Conservation (phyloP, 768 basidiomycete species). For the Boletus bicolor region DNA sequence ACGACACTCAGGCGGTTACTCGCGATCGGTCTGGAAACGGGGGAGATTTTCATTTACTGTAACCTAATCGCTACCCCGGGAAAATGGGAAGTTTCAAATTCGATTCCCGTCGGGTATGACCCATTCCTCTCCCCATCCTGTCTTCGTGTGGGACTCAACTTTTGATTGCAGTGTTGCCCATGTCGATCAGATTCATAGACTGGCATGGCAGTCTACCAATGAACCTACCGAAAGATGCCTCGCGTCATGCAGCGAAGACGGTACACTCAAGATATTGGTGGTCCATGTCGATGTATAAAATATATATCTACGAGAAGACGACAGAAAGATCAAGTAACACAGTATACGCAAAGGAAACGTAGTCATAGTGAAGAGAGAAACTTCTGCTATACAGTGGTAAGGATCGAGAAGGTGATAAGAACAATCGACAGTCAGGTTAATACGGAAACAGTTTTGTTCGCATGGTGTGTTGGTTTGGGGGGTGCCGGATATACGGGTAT, state of each 20-base stretch:
- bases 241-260: slow-evolving; percentile 91
- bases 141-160: neutral
- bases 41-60: slow-evolving; percentile 64
- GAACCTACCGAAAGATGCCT: slow-evolving; percentile 44
- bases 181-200: slow-evolving; percentile 71
- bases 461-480: slow-evolving; percentile 28
- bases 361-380: slow-evolving; percentile 20
- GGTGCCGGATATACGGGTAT: slow-evolving; percentile 69
- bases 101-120: slow-evolving; percentile 52
- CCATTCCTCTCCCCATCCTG: slow-evolving; percentile 6
- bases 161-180: slow-evolving; percentile 58
- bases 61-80: slow-evolving; percentile 29
- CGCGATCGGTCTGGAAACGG: slow-evolving; percentile 84
- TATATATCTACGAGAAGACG: slow-evolving; percentile 28
- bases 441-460: slow-evolving; percentile 63
- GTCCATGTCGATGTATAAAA: slow-evolving; percentile 53
- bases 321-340: slow-evolving; percentile 27
- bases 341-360: slow-evolving; percentile 22
- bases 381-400: slow-evolving; percentile 69
- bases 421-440: slow-evolving; percentile 30
- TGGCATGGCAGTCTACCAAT: slow-evolving; percentile 69
- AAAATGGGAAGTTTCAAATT: slow-evolving; percentile 46
- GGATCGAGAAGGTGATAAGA: slow-evolving; percentile 39
- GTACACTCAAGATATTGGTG: slow-evolving; percentile 76
- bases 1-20: slow-evolving; percentile 46